Base-by-base conservation (phyloP, 306 rosid species). In the Castanea sativa region DNA sequence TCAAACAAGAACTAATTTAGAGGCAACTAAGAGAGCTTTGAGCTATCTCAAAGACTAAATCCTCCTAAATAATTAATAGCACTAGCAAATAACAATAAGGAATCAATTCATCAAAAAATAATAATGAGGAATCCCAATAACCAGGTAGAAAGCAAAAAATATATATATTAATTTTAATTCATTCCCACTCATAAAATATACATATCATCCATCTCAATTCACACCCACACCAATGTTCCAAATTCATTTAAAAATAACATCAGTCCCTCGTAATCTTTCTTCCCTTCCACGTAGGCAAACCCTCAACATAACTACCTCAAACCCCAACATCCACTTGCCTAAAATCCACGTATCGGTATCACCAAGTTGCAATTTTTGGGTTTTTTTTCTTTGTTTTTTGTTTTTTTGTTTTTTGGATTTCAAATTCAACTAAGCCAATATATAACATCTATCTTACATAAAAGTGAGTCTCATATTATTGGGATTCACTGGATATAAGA, bases 121-220 rank as follows among this genome's bases (percentile, higher is more conserved):
- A 55, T 8, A 58, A 43, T 43, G 7, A 19, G 38, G 3, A 23
- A 78, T 41, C n/a, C 15, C 19, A 29, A 30, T 15, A 64, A 23
- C 41, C 20, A 15, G 11, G 18, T 64, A 29, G 15, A 64, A 29
- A 16, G 55, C 53, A 61, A 56, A 20, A 43, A 9, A 6, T 18
- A 57, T 30, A 35, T 8, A 15, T 30, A 5, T 25, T 70, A 58
- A 70, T 74, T 69, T 33, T 41, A 51, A n/a, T 35, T 72, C 35
- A 30, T 23, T 43, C 32, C 25, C 69, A 75, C 2, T 45, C 55
- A 57, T 38, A 49, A 49, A 58, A 4, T 52, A 52, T 53, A 35
- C 83, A 74, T 41, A 74, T 38, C 69, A 52, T 32, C n/a, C 64
- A 21, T 13, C 71, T 12, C 51, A 69, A 16, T 51, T 73, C 77